Conservation (phyloP, 1,284 basidiomycete genomes). For the Ustilago crameri region DNA sequence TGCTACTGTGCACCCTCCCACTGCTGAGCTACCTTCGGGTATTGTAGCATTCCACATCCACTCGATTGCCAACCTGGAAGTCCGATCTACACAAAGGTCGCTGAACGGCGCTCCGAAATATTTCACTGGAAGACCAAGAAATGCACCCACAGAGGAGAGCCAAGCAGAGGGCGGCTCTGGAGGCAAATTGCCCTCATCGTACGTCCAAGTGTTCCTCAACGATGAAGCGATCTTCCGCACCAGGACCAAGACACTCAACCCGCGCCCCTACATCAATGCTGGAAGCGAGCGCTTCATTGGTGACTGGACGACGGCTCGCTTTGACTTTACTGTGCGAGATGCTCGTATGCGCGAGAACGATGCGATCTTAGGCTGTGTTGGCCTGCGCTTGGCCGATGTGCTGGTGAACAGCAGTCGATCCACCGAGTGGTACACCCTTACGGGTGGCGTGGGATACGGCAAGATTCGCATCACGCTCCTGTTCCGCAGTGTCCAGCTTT, state of each 20-base stretch:
- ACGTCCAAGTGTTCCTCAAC: conserved; percentile 63
- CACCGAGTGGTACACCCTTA: conserved; percentile 57
- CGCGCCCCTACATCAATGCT: conserved; percentile 62
- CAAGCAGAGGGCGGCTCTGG: conserved; percentile 42
- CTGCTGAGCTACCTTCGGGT: conserved; percentile 43
- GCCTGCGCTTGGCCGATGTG: conserved; percentile 52
- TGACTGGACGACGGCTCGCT: conserved; percentile 54
- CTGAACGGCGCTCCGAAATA: conserved; percentile 41
- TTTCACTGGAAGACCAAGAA: conserved; percentile 28
- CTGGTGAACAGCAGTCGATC: conserved; percentile 39
- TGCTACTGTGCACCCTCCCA: conserved; percentile 49
- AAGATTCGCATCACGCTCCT: conserved; percentile 58
- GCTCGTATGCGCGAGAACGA: conserved; percentile 59
- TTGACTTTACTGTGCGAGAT: conserved; percentile 60
- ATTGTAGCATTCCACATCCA: conserved; percentile 64
- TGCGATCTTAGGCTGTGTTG: conserved; percentile 59
- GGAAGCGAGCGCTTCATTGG: conserved; percentile 59
- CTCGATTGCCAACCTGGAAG: conserved; percentile 54
- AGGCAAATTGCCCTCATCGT: conserved; percentile 57
- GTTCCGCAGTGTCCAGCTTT: conserved; percentile 57
- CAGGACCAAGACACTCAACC: conserved; percentile 58
- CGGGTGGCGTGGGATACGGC: conserved; percentile 57
- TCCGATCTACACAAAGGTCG: conserved; percentile 48
- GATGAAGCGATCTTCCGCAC: conserved; percentile 64
- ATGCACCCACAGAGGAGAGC: conserved; percentile 37